A percentile compares a stretch with the other conserved stretches of the same genome.
Conservation (phyloP, 2,329 filamentous ascomycete genomes). For the Shiraia sp. region DNA sequence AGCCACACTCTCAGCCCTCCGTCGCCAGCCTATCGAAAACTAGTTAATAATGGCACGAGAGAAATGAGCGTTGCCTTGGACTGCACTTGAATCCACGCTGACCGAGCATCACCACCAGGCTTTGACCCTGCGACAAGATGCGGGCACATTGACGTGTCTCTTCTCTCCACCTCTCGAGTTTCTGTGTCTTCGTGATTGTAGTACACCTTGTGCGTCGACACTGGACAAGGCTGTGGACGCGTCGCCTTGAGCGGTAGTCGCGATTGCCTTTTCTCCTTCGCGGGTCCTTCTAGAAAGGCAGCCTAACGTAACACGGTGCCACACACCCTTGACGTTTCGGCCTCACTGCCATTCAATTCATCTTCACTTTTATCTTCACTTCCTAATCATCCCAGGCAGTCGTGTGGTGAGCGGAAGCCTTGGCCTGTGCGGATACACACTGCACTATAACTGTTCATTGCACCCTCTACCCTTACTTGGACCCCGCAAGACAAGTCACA, state of each 20-base stretch:
- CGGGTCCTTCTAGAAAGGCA: slow-evolving; percentile 1
- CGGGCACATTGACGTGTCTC: too few relatives aligned
- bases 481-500: too few relatives aligned
- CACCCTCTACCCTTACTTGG: too few relatives aligned
- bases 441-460: too few relatives aligned
- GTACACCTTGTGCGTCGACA: not conserved
- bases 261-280: slow-evolving; percentile 1
- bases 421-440: too few relatives aligned
- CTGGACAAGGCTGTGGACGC: slow-evolving; percentile 1
- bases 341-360: not conserved
- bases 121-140: too few relatives aligned
- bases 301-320: not conserved
- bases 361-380: too few relatives aligned
- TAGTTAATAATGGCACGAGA: slow-evolving; percentile 16
- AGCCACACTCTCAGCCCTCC: slow-evolving; percentile 9
- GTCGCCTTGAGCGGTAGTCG: not conserved
- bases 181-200: not conserved
- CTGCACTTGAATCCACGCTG: slow-evolving; percentile 6
- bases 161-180: not conserved
- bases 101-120: too few relatives aligned
- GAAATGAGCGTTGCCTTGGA: slow-evolving; percentile 1
- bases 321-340: not conserved
- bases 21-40: slow-evolving; percentile 13
- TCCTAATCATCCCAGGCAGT: too few relatives aligned
- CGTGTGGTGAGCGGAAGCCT: too few relatives aligned